These are phyloP conservation scores for Sporothrix euskadiensis DNA, from an alignment of 2,329 filamentous ascomycete genomes.

Conservation along the genomic window DNA sequence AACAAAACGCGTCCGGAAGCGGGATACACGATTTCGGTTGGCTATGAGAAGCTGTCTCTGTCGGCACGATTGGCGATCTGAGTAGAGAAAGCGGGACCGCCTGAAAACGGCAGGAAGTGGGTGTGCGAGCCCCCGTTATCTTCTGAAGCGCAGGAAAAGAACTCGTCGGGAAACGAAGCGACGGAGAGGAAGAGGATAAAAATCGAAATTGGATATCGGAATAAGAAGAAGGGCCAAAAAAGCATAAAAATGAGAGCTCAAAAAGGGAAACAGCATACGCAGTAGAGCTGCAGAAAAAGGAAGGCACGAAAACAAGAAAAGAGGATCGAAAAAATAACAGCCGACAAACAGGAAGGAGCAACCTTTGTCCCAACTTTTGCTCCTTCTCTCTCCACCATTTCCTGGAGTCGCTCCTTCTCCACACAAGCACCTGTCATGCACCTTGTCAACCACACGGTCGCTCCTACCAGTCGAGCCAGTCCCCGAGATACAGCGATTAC, in stretches of 20 bases:
- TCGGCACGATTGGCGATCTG: slow-evolving; percentile 2
- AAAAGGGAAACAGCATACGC: neutral
- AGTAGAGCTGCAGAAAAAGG: neutral
- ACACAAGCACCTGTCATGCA: neutral
- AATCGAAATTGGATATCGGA: neutral
- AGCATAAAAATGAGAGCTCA: neutral
- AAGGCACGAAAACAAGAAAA: neutral
- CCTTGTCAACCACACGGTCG: neutral
- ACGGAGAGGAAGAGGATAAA: neutral
- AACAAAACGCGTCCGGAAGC: neutral
- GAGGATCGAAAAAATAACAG: neutral
- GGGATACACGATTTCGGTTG: neutral
- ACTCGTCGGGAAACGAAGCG: neutral
- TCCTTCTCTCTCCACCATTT: slow-evolving; percentile 15
- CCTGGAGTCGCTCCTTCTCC: slow-evolving; percentile 1
- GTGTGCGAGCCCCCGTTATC: neutral
- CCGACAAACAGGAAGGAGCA: neutral
- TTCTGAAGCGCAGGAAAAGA: neutral
- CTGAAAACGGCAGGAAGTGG: neutral
- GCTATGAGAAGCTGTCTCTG: neutral
- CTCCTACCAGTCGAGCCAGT: neutral
- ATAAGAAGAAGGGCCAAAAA: neutral
- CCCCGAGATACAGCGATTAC: slow-evolving; percentile 15
- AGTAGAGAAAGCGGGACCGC: neutral
- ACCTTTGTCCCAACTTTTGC: neutral